Conservation (phyloP, 2,329 filamentous ascomycete genomes). For the Aspergillus calidoustus region DNA sequence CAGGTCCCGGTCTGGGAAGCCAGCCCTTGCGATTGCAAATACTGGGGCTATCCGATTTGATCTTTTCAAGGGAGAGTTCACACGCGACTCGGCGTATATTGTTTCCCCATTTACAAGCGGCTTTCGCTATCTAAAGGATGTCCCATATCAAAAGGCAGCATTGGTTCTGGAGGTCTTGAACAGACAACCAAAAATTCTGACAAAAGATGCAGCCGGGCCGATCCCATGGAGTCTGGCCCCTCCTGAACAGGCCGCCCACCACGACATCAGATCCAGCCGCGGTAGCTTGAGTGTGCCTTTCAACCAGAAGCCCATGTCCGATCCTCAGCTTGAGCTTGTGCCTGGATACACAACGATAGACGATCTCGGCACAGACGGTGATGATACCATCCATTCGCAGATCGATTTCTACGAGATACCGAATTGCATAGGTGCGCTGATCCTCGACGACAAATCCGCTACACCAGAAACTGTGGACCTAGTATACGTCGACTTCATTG, state of each 20-base stretch:
- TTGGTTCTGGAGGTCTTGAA: slow-evolving; percentile 67
- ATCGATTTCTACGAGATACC: slow-evolving; percentile 78
- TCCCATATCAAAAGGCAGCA: slow-evolving; percentile 76
- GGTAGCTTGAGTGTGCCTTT: slow-evolving; percentile 7
- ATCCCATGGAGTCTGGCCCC: slow-evolving; percentile 44
- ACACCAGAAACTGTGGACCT: slow-evolving; percentile 79
- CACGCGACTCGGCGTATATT: slow-evolving; percentile 81
- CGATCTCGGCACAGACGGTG: slow-evolving; percentile 80
- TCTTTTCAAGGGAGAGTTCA: slow-evolving; percentile 90
- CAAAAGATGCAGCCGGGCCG: slow-evolving; percentile 22
- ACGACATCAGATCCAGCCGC: slow-evolving; percentile 4
- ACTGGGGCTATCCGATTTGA: slow-evolving; percentile 94
- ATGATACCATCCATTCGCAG: slow-evolving; percentile 81
- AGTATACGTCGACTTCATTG: slow-evolving; percentile 89
- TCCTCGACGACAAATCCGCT: slow-evolving; percentile 47
- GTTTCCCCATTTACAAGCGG: slow-evolving; percentile 85
- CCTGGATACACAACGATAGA: slow-evolving; percentile 90
- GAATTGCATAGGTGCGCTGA: slow-evolving; percentile 77
- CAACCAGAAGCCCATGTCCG: slow-evolving; percentile 36
- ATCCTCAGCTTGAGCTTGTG: slow-evolving; percentile 47
- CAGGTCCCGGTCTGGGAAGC: slow-evolving; percentile 60
- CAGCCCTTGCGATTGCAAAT: slow-evolving; percentile 76
- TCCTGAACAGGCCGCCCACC: slow-evolving; percentile 48
- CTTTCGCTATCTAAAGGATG: slow-evolving; percentile 76
- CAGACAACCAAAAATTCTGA: slow-evolving; percentile 58